These are phyloP conservation scores for Lodderomyces parapsilosis DNA, from an alignment of 1,139 yeast species.

Conservation along the genomic window DNA sequence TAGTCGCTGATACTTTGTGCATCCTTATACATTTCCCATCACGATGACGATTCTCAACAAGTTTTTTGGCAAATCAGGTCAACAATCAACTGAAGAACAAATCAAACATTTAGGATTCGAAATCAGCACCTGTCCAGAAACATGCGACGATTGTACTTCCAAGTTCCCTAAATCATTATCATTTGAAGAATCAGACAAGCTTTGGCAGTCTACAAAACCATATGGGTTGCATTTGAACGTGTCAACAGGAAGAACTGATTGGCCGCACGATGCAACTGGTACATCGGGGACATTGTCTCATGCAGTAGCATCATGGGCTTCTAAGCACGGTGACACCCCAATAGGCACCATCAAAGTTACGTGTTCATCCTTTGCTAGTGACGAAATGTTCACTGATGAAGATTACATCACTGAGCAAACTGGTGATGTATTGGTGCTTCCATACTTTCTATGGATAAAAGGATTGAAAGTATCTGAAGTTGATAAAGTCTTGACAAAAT, in stretches of 20 bases:
- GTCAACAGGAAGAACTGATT: conserved; percentile 81
- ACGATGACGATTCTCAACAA: conserved; percentile 12
- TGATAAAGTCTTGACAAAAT: conserved; percentile 38
- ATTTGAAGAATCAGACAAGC: conserved; percentile 41
- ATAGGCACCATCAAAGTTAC: conserved; percentile 45
- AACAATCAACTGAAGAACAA: conserved; percentile 16
- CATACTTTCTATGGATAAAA: conserved; percentile 73
- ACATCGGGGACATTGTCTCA: conserved; percentile 51
- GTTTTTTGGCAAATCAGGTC: conserved; percentile 8
- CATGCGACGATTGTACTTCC: conserved; percentile 50
- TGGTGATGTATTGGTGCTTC: conserved; percentile 67
- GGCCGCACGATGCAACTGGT: conserved; percentile 76
- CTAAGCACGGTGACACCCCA: conserved; percentile 17
- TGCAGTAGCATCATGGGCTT: conserved; percentile 50
- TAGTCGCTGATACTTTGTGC: too few relatives aligned
- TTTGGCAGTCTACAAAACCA: conserved; percentile 73
- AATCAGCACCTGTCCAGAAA: conserved; percentile 42
- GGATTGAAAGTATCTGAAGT: conserved; percentile 50
- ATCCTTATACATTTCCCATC: too few relatives aligned
- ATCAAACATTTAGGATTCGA: conserved; percentile 40
- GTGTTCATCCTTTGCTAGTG: conserved; percentile 48
- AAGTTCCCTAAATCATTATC: conserved; percentile 59
- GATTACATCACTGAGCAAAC: conserved; percentile 40
- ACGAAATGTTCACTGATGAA: conserved; percentile 35
- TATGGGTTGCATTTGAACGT: conserved; percentile 71